Evolutionary conservation across 2,329 filamentous ascomycete species (phyloP).

Genomic region (Escovopsis sp.): DNA sequence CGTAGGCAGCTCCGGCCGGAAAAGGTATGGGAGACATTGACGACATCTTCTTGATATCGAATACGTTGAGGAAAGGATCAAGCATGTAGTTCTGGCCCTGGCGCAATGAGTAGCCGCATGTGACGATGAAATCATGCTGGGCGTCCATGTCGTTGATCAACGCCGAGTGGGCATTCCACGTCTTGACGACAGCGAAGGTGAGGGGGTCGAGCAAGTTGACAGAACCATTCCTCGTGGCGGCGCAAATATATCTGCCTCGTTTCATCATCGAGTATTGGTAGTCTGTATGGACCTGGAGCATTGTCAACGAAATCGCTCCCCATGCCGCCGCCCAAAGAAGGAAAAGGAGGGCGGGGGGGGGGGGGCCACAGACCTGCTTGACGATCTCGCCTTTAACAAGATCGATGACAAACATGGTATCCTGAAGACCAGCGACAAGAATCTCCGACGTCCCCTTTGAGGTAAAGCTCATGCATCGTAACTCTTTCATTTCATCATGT

Average conservation of each 20-base stretch:
- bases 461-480: constrained; percentile 92
- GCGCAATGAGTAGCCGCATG: constrained; percentile 81
- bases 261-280: constrained; percentile 86
- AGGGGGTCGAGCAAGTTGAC: constrained; percentile 77
- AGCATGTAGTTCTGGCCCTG: constrained; percentile 61
- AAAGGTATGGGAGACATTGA: constrained; percentile 85
- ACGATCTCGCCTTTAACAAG: constrained; percentile 56
- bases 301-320: constrained; percentile 14
- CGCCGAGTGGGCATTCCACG: constrained; percentile 81
- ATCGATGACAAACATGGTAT: constrained; percentile 66
- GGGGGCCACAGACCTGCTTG: constrained; percentile 36
- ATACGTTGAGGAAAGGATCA: constrained; percentile 88
- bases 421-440: constrained; percentile 74
- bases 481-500: constrained; percentile 63
- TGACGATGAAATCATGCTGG: constrained; percentile 86
- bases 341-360: too few relatives aligned
- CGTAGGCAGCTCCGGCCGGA: constrained; percentile 82
- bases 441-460: constrained; percentile 73
- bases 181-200: constrained; percentile 64
- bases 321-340: too few relatives aligned
- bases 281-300: constrained; percentile 47
- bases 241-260: constrained; percentile 78
- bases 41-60: constrained; percentile 80
- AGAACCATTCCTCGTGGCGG: constrained; percentile 66
- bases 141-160: constrained; percentile 95